These are phyloP conservation scores for Monosiga brevicollis DNA, from an alignment of 78 protist genomes.

Conservation along the genomic window DNA sequence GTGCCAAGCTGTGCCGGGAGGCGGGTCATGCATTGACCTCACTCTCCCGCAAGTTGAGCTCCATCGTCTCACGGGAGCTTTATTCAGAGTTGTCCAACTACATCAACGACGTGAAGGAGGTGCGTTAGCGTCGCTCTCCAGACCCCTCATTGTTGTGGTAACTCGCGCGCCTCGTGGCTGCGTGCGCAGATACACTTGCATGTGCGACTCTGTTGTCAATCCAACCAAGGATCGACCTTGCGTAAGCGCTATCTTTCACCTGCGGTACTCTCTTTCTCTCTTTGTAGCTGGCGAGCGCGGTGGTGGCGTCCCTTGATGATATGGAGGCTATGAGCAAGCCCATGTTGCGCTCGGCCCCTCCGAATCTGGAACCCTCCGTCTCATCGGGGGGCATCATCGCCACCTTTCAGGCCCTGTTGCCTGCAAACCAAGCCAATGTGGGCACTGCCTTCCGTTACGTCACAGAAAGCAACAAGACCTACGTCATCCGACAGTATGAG, in stretches of 20 bases:
- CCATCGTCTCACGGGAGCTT: background rate
- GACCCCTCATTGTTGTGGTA: background rate
- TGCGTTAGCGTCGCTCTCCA: background rate
- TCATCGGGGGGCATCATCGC: background rate
- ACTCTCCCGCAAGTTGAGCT: background rate
- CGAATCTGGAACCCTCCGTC: background rate
- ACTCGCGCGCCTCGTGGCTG: background rate
- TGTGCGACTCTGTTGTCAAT: background rate
- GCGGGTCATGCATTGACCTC: background rate
- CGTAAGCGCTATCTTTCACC: background rate
- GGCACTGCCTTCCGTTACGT: background rate
- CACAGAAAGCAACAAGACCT: background rate
- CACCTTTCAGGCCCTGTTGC: background rate
- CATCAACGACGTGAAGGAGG: background rate
- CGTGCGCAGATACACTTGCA: background rate
- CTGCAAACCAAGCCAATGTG: background rate
- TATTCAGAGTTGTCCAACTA: background rate
- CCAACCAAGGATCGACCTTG: background rate
- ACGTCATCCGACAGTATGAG: background rate
- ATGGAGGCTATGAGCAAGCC: background rate
- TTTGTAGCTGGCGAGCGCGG: background rate
- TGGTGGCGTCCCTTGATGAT: background rate
- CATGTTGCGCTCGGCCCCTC: background rate
- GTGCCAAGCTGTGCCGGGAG: background rate
- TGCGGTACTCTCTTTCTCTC: background rate